Conservation (phyloP, 2,329 filamentous ascomycete genomes). For the Cadophora sp. region DNA sequence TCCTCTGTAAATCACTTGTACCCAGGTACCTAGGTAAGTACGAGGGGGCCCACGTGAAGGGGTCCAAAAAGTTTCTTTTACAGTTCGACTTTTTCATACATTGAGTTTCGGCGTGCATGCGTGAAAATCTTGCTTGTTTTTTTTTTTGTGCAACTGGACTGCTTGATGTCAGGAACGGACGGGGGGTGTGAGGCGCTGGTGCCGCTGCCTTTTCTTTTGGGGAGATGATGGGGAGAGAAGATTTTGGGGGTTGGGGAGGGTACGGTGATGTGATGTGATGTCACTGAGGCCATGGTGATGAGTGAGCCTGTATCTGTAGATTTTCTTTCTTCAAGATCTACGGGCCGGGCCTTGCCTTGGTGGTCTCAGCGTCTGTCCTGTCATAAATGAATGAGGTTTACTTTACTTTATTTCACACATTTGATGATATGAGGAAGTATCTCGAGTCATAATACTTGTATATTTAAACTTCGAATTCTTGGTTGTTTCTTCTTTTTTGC, state of each 20-base stretch:
- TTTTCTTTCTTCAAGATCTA: not conserved
- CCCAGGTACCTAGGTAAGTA: too few species aligned
- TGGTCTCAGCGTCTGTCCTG: not conserved
- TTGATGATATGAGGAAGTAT: not conserved
- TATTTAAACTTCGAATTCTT: not conserved
- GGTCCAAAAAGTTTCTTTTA: conserved; percentile 3
- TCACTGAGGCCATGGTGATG: not conserved
- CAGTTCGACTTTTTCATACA: not conserved
- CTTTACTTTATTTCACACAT: not conserved
- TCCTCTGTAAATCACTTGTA: too few species aligned
- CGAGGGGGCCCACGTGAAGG: not conserved
- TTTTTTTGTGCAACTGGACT: not conserved
- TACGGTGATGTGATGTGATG: conserved; percentile 5
- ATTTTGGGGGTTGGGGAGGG: not conserved
- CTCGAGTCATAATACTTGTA: not conserved
- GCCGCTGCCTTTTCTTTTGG: not conserved
- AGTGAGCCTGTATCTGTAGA: not conserved
- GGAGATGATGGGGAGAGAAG: not conserved
- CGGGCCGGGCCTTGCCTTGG: conserved; percentile 7
- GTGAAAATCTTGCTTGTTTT: not conserved
- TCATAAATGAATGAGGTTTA: not conserved
- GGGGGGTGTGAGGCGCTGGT: conserved; percentile 4
- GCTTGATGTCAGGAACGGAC: conserved; percentile 16
- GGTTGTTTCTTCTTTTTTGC: not conserved
- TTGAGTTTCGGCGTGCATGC: not conserved